A percentile compares a stretch with the other conserved stretches of the same genome.
Conservation (phyloP, 768 basidiomycete species). For the Naganishia vaughanmartiniae region DNA sequence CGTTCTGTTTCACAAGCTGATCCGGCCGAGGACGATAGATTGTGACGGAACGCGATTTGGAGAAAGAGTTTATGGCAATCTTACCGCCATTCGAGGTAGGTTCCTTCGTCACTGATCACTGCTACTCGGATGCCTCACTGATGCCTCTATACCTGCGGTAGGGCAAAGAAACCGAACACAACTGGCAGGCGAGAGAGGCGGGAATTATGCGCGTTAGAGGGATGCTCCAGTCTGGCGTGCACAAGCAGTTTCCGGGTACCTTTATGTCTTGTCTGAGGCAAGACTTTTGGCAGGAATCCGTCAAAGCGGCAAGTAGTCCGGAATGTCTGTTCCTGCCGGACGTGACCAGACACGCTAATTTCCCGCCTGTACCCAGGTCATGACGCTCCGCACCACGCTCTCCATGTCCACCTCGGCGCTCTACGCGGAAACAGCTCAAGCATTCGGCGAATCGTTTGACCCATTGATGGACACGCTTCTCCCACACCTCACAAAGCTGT, state of each 20-base stretch:
- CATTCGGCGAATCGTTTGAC: slow-evolving; percentile 70
- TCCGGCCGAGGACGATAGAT: slow-evolving; percentile 54
- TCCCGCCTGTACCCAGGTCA: slow-evolving; percentile 59
- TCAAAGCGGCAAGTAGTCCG: slow-evolving; percentile 76
- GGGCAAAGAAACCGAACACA: slow-evolving; percentile 97
- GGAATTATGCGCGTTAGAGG: slow-evolving; percentile 75
- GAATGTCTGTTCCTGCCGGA: neutral
- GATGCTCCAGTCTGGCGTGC: slow-evolving; percentile 83
- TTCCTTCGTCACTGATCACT: slow-evolving; percentile 24
- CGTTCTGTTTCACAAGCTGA: neutral
- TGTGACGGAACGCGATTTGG: slow-evolving; percentile 78
- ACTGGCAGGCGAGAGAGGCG: slow-evolving; percentile 81
- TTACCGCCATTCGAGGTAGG: slow-evolving; percentile 72
- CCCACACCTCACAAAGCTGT: slow-evolving; percentile 75
- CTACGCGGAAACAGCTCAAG: slow-evolving; percentile 68
- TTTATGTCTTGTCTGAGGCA: slow-evolving; percentile 75
- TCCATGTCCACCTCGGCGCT: slow-evolving; percentile 72
- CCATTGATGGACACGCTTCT: slow-evolving; percentile 74
- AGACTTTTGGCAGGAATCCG: slow-evolving; percentile 73
- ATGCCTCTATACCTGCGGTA: slow-evolving; percentile 43
- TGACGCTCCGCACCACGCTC: slow-evolving; percentile 87
- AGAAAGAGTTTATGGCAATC: slow-evolving; percentile 79
- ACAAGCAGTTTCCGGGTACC: slow-evolving; percentile 67
- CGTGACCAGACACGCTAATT: neutral
- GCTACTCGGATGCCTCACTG: slow-evolving; percentile 1